Conservation (phyloP, 352 stramenopile species). For the Phytophthora aleatoria region DNA sequence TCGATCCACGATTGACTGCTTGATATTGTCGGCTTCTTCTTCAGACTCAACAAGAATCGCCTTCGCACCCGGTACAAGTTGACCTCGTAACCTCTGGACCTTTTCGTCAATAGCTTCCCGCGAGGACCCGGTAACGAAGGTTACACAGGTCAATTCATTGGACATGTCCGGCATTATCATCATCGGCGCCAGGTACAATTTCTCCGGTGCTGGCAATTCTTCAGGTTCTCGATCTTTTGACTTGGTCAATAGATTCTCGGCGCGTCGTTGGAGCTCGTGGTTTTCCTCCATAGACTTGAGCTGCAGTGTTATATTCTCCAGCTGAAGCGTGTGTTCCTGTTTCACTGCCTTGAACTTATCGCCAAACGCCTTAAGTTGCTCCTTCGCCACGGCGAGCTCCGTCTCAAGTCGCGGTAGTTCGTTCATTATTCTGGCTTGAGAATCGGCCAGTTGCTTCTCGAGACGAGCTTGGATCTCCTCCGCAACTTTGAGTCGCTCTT, state of each 20-base stretch:
- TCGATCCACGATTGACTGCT: slow-evolving; percentile 15
- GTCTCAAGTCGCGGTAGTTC: slow-evolving; percentile 13
- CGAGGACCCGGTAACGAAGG: slow-evolving; percentile 14
- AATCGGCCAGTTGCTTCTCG: slow-evolving; percentile 10
- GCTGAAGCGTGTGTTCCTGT: slow-evolving; percentile 10
- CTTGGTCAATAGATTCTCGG: background rate
- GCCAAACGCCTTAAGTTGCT: slow-evolving; percentile 18
- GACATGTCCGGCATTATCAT: slow-evolving; percentile 8
- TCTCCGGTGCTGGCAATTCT: background rate
- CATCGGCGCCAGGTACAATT: slow-evolving; percentile 15
- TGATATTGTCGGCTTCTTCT: slow-evolving; percentile 11
- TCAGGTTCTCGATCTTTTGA: background rate
- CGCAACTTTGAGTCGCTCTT: slow-evolving; percentile 13
- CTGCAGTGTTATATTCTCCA: slow-evolving; percentile 17
- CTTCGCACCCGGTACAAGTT: slow-evolving; percentile 7
- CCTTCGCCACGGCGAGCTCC: slow-evolving; percentile 18
- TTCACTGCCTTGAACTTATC: slow-evolving; percentile 11
- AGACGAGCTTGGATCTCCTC: slow-evolving; percentile 8
- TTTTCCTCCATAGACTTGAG: slow-evolving; percentile 16
- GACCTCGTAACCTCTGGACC: slow-evolving; percentile 7
- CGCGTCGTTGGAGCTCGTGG: slow-evolving; percentile 6
- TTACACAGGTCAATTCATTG: slow-evolving; percentile 15
- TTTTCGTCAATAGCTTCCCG: slow-evolving; percentile 16
- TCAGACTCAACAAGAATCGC: slow-evolving; percentile 17
- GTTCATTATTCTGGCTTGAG: slow-evolving; percentile 1